These are phyloP conservation scores for Cryphonectria naterciae DNA, from an alignment of 2,329 filamentous ascomycete genomes.

Conservation along the genomic window DNA sequence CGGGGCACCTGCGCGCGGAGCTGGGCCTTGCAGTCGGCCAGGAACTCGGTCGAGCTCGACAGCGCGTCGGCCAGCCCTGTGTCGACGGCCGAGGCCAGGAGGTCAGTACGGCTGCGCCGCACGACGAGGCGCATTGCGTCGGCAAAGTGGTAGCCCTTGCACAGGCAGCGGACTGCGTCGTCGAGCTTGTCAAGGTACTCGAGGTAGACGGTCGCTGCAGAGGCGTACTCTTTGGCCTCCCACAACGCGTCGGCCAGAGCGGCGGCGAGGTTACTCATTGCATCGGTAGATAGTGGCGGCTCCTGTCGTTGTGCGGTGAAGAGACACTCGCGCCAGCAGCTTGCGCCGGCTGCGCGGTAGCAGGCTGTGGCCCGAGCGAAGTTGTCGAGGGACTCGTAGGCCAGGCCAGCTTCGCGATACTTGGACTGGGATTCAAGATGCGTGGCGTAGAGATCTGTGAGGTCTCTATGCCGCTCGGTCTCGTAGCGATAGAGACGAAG, in stretches of 20 bases:
- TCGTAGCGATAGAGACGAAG: slow-evolving; percentile 87
- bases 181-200: slow-evolving; percentile 79
- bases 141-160: slow-evolving; percentile 84
- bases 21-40: slow-evolving; percentile 90
- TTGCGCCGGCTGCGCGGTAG: slow-evolving; percentile 77
- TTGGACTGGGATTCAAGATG: slow-evolving; percentile 75
- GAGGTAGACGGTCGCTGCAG: slow-evolving; percentile 78
- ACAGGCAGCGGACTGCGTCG: slow-evolving; percentile 74
- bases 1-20: slow-evolving; percentile 84
- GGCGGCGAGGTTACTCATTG: slow-evolving; percentile 70
- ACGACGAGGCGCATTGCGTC: slow-evolving; percentile 83
- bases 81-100: slow-evolving; percentile 74
- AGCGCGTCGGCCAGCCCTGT: slow-evolving; percentile 79
- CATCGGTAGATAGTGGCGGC: slow-evolving; percentile 61
- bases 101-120: slow-evolving; percentile 60
- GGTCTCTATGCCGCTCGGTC: slow-evolving; percentile 61
- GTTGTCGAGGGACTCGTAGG: slow-evolving; percentile 83
- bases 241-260: slow-evolving; percentile 77
- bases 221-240: slow-evolving; percentile 82
- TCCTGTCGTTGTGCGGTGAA: slow-evolving; percentile 72
- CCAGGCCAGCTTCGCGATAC: slow-evolving; percentile 84
- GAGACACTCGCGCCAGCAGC: slow-evolving; percentile 88
- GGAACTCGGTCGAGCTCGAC: slow-evolving; percentile 81
- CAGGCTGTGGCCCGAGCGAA: slow-evolving; percentile 76
- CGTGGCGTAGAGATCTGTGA: slow-evolving; percentile 80